Conservation (phyloP, 2,329 filamentous ascomycete species). For the Emergomyces pasteurianus region DNA sequence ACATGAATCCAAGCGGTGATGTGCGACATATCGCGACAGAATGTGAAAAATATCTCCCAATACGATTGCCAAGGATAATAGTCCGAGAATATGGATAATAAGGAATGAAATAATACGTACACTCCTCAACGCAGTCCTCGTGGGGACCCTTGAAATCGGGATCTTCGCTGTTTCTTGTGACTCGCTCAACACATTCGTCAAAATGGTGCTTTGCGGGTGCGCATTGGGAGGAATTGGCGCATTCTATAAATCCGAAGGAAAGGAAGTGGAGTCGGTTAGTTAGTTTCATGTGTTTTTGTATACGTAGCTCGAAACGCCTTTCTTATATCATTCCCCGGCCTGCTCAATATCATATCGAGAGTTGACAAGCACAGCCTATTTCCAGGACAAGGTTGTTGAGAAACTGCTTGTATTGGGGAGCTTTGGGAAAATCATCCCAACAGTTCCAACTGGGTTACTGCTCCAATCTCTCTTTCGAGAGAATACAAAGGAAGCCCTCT, state of each 20-base stretch:
- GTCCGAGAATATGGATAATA: neutral
- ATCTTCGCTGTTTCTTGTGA: slow-evolving; percentile 56
- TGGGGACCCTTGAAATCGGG: slow-evolving; percentile 59
- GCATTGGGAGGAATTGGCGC: slow-evolving; percentile 76
- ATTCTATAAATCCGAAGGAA: slow-evolving; percentile 47
- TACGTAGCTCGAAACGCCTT: neutral
- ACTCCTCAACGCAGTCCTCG: slow-evolving; percentile 99
- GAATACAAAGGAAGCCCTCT: neutral
- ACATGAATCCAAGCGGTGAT: neutral
- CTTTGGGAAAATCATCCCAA: neutral
- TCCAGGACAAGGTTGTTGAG: neutral
- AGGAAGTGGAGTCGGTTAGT: neutral
- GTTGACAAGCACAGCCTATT: neutral
- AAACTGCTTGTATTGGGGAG: neutral
- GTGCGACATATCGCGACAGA: slow-evolving; percentile 1
- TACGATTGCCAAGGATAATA: neutral
- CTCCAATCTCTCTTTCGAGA: neutral
- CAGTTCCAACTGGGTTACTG: neutral
- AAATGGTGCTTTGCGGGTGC: slow-evolving; percentile 90
- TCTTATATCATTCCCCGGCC: neutral
- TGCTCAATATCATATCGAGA: no score
- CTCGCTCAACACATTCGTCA: slow-evolving; percentile 94
- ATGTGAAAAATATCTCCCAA: neutral
- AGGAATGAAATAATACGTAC: slow-evolving; percentile 46
- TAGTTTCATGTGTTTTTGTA: neutral